These are phyloP conservation scores for Collybia mongolica DNA, from an alignment of 768 basidiomycete genomes.

Conservation along the genomic window DNA sequence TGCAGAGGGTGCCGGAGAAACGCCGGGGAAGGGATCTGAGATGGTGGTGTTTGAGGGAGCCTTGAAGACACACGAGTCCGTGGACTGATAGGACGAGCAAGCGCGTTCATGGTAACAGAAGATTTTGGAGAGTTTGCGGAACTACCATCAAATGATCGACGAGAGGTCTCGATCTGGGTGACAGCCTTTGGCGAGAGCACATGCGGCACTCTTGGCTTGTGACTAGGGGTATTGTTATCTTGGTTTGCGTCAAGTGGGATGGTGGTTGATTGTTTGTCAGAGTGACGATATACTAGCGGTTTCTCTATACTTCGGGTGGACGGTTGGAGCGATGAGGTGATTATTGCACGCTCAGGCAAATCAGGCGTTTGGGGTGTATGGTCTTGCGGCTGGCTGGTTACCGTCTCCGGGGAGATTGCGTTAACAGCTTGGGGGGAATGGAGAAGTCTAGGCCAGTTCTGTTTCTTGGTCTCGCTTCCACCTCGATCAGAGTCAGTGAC, in stretches of 20 bases:
- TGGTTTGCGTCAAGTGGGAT: background rate
- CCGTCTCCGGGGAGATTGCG: slow-evolving; percentile 2
- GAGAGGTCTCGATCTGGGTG: slow-evolving; percentile 22
- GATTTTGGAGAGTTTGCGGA: slow-evolving; percentile 32
- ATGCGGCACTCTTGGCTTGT: background rate
- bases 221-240: slow-evolving; percentile 6
- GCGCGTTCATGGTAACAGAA: slow-evolving; percentile 35
- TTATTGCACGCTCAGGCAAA: slow-evolving; percentile 40
- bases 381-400: background rate
- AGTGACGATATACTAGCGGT: background rate
- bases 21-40: slow-evolving; percentile 48
- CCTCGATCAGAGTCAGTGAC: background rate
- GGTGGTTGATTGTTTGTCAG: slow-evolving; percentile 1
- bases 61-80: slow-evolving; percentile 42
- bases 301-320: background rate
- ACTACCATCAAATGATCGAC: slow-evolving; percentile 16
- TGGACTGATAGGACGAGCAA: slow-evolving; percentile 55
- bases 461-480: too few relatives aligned
- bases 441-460: too few relatives aligned
- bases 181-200: slow-evolving; percentile 8
- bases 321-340: slow-evolving; percentile 15
- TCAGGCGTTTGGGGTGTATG: background rate
- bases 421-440: background rate
- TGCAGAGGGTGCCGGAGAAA: slow-evolving; percentile 54
- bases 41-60: slow-evolving; percentile 41